These are phyloP conservation scores for Leptoxyphium fumago DNA, from an alignment of 2,329 filamentous ascomycete species.

Conservation along the genomic window DNA sequence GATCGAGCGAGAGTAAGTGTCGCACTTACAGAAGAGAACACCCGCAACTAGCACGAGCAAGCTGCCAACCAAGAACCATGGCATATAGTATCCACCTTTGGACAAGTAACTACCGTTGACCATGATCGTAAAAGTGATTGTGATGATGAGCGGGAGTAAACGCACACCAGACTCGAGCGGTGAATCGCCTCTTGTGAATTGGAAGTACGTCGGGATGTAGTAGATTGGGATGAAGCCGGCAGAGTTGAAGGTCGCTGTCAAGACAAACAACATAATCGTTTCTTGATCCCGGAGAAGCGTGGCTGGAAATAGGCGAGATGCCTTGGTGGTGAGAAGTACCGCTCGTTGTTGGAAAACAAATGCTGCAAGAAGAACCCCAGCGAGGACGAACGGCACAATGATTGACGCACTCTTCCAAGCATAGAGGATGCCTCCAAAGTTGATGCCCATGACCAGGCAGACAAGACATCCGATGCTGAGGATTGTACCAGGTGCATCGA, in stretches of 20 bases:
- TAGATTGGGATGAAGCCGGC: slow-evolving; percentile 28
- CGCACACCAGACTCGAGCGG: slow-evolving; percentile 27
- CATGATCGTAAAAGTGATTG: slow-evolving; percentile 22
- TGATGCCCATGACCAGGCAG: slow-evolving; percentile 33
- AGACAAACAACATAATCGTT: slow-evolving; percentile 30
- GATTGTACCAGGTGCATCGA: slow-evolving; percentile 34
- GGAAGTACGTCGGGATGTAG: slow-evolving; percentile 42
- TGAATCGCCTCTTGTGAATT: slow-evolving; percentile 33
- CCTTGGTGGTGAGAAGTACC: slow-evolving; percentile 32
- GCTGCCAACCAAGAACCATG: no score
- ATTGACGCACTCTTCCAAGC: slow-evolving; percentile 31
- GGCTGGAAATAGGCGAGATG: slow-evolving; percentile 34
- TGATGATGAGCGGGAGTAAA: slow-evolving; percentile 28
- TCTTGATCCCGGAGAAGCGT: slow-evolving; percentile 28
- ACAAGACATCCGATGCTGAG: slow-evolving; percentile 30
- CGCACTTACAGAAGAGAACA: no score
- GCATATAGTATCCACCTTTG: no score
- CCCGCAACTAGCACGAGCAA: no score
- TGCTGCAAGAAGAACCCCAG: slow-evolving; percentile 27
- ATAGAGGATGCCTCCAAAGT: slow-evolving; percentile 36
- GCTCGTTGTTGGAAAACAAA: slow-evolving; percentile 37
- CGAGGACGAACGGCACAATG: slow-evolving; percentile 35
- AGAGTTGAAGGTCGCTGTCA: slow-evolving; percentile 23
- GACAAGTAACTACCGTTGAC: no score
- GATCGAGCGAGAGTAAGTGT: no score